A percentile compares a stretch with the other conserved stretches of the same genome.
These are phyloP conservation scores for Nidularia sp. DNA, from an alignment of 768 basidiomycete species.

Conservation along the genomic window DNA sequence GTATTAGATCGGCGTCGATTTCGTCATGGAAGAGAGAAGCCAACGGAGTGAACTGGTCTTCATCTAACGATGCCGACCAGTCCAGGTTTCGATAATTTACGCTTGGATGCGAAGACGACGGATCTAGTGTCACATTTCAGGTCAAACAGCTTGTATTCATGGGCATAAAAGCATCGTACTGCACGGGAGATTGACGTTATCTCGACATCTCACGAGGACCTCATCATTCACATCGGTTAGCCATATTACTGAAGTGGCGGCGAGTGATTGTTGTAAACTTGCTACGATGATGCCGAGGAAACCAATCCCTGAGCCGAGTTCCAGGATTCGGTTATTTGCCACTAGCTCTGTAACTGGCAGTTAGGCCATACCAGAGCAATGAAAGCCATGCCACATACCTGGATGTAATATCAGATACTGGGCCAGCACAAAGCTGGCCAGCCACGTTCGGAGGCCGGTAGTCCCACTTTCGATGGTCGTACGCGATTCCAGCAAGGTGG, in stretches of 20 bases:
- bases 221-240: constrained; percentile 64
- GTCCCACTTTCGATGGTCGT: constrained; percentile 73
- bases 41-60: constrained; percentile 15
- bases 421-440: constrained; percentile 63
- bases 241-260: constrained; percentile 22
- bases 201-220: constrained; percentile 57
- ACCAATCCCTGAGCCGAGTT: constrained; percentile 76
- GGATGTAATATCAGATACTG: constrained; percentile 55
- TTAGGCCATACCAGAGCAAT: background rate
- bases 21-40: constrained; percentile 32
- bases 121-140: background rate
- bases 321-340: constrained; percentile 46
- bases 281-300: constrained; percentile 66
- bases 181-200: constrained; percentile 59
- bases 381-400: too few species aligned
- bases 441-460: constrained; percentile 79
- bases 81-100: constrained; percentile 49
- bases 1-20: constrained; percentile 49
- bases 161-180: constrained; percentile 49
- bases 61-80: constrained; percentile 59
- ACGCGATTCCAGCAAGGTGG: constrained; percentile 70
- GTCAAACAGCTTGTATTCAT: constrained; percentile 9
- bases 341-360: constrained; percentile 37
- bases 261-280: constrained; percentile 41
- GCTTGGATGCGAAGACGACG: constrained; percentile 41